Evolutionary conservation across 202 grass and related monocot genomes (phyloP).

Genomic region (Dendrocalamus latiflorus): DNA sequence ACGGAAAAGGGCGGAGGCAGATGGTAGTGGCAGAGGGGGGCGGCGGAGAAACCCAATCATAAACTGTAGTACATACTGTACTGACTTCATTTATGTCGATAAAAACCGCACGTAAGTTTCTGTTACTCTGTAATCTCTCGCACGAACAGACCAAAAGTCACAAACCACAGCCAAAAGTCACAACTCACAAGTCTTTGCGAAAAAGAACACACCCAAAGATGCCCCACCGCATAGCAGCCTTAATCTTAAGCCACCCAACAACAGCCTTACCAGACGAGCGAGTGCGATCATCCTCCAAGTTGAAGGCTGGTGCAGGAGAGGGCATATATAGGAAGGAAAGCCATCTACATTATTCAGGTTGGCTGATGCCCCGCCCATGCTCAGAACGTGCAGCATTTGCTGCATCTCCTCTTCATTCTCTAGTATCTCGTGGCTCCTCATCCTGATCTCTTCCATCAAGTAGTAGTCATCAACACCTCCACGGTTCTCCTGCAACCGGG

Average conservation of each 20-base stretch:
- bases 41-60: too few relatives aligned
- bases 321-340: conserved; percentile 46
- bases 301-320: conserved; percentile 40
- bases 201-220: too few relatives aligned
- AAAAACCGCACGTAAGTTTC: too few relatives aligned
- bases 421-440: conserved; percentile 72
- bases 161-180: too few relatives aligned
- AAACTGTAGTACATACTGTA: too few relatives aligned
- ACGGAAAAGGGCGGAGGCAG: too few relatives aligned
- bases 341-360: conserved; percentile 35
- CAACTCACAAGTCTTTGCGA: too few relatives aligned
- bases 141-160: too few relatives aligned
- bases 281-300: conserved; percentile 37
- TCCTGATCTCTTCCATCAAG: conserved; percentile 77
- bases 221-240: conserved; percentile 90
- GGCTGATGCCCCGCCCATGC: conserved; percentile 42
- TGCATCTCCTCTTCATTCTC: conserved; percentile 92
- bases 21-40: too few relatives aligned
- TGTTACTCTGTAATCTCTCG: too few relatives aligned
- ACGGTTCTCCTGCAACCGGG: conserved; percentile 28
- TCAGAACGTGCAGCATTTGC: conserved; percentile 61
- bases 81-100: too few relatives aligned
- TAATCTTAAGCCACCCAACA: conserved; percentile 93
- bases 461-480: conserved; percentile 53
- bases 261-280: conserved; percentile 70